Percentiles rank a stretch among this genome's conserved stretches.
Conservation (phyloP, 148 eudicot genomes). For the Rhododendron mucronatum region DNA sequence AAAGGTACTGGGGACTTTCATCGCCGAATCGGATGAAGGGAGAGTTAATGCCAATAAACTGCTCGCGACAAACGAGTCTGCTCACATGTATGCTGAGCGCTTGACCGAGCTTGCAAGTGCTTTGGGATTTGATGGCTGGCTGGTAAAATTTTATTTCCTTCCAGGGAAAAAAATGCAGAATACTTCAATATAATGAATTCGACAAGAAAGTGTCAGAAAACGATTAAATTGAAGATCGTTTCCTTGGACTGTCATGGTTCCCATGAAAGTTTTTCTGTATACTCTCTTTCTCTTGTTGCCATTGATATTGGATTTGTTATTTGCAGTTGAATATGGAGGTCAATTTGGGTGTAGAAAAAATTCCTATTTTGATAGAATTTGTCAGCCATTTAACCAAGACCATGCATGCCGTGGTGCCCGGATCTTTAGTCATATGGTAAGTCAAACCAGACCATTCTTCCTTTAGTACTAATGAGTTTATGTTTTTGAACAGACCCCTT, state of each 20-base stretch:
- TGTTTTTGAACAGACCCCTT: constrained; percentile 1
- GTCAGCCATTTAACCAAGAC: constrained; percentile 69
- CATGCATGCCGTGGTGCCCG: constrained; percentile 78
- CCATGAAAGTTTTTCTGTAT: background rate
- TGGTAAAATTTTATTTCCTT: constrained; percentile 44
- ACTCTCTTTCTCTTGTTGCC: background rate
- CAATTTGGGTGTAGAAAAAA: constrained; percentile 38
- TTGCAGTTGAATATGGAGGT: constrained; percentile 91
- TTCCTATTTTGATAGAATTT: constrained; percentile 66
- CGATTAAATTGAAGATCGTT: background rate
- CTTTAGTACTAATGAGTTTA: background rate
- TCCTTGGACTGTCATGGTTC: background rate
- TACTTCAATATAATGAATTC: background rate
- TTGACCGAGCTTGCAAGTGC: constrained; percentile 77
- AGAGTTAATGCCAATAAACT: constrained; percentile 39
- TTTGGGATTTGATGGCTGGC: constrained; percentile 98
- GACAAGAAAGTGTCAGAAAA: background rate
- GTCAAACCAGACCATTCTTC: background rate
- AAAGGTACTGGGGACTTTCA: constrained; percentile 92
- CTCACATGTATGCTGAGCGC: constrained; percentile 77
- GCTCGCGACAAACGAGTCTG: constrained; percentile 57
- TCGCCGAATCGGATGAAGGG: constrained; percentile 91
- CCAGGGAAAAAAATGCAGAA: background rate
- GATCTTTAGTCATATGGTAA: constrained; percentile 86
- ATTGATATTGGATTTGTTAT: constrained; percentile 8